Evolutionary conservation across 441 rosid genomes (phyloP).

Genomic region (Euphorbia corollata): DNA sequence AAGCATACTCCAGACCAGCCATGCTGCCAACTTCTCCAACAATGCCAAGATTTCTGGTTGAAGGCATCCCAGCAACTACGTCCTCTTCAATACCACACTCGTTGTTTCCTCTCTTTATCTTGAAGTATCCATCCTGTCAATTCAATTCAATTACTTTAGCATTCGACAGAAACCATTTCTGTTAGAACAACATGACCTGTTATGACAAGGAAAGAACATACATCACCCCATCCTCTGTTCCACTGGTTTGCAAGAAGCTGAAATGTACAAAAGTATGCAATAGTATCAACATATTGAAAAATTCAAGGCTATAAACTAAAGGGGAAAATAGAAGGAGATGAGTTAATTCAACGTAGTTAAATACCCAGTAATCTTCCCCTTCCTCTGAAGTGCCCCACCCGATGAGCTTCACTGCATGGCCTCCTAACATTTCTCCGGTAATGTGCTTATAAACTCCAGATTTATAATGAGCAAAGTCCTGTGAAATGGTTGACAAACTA

Average conservation of each 20-base stretch:
- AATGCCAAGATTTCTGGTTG: slow-evolving; percentile 54
- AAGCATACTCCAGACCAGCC: slow-evolving; percentile 36
- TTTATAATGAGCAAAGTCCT: slow-evolving; percentile 95
- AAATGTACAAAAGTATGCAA: slow-evolving; percentile 20
- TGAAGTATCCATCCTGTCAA: slow-evolving; percentile 83
- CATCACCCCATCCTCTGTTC: slow-evolving; percentile 93
- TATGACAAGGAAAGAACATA: slow-evolving; percentile 32
- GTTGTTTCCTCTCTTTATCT: slow-evolving; percentile 72
- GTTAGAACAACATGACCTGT: background rate
- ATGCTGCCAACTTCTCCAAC: slow-evolving; percentile 31
- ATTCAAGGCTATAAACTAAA: background rate
- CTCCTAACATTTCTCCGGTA: slow-evolving; percentile 59
- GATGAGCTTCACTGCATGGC: slow-evolving; percentile 87
- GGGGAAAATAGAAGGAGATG: background rate
- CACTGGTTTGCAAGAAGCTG: slow-evolving; percentile 96
- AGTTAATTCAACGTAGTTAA: background rate
- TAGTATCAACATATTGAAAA: slow-evolving; percentile 8
- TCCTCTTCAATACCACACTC: slow-evolving; percentile 84
- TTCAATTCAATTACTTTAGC: slow-evolving; percentile 9
- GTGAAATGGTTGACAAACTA: slow-evolving; percentile 13
- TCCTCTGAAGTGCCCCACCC: slow-evolving; percentile 92
- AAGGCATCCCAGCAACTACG: slow-evolving; percentile 76
- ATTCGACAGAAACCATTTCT: background rate
- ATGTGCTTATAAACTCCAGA: slow-evolving; percentile 84
- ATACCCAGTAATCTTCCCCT: slow-evolving; percentile 90